These are phyloP conservation scores for Tetragonia tetragonoides DNA, from an alignment of 148 eudicot genomes.

Conservation along the genomic window DNA sequence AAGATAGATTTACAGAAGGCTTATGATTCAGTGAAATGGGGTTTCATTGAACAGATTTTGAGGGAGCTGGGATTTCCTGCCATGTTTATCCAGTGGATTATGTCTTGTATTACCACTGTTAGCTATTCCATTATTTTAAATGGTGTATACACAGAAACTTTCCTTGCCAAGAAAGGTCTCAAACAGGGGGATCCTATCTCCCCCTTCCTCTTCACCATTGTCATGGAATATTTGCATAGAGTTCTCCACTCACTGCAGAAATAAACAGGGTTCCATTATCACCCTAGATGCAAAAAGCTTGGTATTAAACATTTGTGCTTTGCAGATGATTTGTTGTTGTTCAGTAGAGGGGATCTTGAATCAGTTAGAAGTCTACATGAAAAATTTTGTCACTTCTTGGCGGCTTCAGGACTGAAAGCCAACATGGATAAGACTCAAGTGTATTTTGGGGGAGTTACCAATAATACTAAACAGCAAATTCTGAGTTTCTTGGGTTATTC, in stretches of 20 bases:
- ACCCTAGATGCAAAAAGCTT: background rate
- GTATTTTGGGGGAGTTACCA: background rate
- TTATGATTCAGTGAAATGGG: too few species aligned
- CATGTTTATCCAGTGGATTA: too few species aligned
- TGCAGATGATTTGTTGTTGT: background rate
- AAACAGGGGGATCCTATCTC: too few species aligned
- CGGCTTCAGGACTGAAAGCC: background rate
- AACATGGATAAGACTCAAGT: background rate
- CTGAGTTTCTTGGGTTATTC: background rate
- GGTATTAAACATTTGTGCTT: background rate
- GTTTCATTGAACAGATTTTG: too few species aligned
- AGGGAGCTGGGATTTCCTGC: too few species aligned
- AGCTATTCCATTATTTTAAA: too few species aligned
- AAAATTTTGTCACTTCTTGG: background rate
- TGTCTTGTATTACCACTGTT: too few species aligned
- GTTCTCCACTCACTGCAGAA: background rate
- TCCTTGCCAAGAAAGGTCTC: too few species aligned
- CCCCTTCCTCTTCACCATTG: too few species aligned
- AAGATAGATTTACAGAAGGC: too few species aligned
- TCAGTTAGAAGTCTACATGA: background rate
- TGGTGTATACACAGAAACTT: too few species aligned
- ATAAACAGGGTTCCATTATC: background rate
- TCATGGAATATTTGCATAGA: too few species aligned
- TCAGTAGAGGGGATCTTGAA: background rate
- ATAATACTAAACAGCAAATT: background rate